Conservation (phyloP, 768 basidiomycete species). For the Tulasnella sp. region DNA sequence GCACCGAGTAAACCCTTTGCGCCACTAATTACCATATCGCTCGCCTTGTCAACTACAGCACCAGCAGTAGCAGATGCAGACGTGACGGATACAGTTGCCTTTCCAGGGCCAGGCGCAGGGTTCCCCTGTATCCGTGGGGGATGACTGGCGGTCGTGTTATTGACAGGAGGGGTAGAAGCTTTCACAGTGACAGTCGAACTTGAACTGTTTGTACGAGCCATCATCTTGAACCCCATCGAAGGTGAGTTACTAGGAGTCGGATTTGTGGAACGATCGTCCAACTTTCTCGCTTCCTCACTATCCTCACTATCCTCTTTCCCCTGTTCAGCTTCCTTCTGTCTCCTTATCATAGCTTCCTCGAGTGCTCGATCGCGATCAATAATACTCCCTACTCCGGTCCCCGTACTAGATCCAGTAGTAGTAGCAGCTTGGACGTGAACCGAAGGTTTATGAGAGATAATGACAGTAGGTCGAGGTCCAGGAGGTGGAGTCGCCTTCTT, state of each 20-base stretch:
- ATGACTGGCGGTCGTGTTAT: too few relatives aligned
- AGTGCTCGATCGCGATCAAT: neutral
- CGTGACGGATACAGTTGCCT: constrained; percentile 11
- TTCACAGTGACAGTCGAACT: too few relatives aligned
- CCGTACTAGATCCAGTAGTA: neutral
- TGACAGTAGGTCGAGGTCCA: constrained; percentile 11
- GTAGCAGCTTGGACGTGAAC: too few relatives aligned
- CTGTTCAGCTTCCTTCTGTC: constrained; percentile 13
- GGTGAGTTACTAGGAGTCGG: constrained; percentile 58
- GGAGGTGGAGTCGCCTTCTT: constrained; percentile 9
- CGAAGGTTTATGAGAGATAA: constrained; percentile 11
- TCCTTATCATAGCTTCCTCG: neutral
- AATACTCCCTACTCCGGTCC: neutral
- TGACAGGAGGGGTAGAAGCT: too few relatives aligned
- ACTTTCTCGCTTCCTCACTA: constrained; percentile 29
- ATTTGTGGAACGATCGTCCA: constrained; percentile 25
- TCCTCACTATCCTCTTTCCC: constrained; percentile 18
- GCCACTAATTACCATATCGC: constrained; percentile 57
- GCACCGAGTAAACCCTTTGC: constrained; percentile 66
- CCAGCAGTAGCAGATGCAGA: constrained; percentile 21
- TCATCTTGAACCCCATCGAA: constrained; percentile 27
- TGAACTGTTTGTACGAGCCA: too few relatives aligned
- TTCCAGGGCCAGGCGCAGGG: constrained; percentile 21
- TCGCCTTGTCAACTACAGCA: constrained; percentile 47
- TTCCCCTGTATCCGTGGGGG: too few relatives aligned